Evolutionary conservation across 768 basidiomycete genomes (phyloP).

Genomic region (Hemileccinum impolitum): DNA sequence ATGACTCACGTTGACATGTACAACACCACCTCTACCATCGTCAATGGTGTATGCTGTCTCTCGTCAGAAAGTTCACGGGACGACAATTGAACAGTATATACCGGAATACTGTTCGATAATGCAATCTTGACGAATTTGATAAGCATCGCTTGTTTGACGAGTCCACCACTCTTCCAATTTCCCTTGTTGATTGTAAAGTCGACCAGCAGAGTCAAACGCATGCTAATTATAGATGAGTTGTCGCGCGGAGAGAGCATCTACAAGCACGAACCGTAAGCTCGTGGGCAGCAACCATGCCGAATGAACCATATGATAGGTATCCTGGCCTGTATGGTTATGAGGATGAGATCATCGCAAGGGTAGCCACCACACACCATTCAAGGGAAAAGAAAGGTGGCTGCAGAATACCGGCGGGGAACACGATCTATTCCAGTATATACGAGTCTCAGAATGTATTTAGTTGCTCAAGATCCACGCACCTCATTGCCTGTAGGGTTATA

Average conservation of each 20-base stretch:
- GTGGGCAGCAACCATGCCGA: conserved; percentile 90
- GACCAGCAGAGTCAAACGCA: conserved; percentile 86
- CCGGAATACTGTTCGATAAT: conserved; percentile 91
- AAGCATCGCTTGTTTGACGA: conserved; percentile 78
- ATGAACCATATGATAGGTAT: conserved; percentile 88
- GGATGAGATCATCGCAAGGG: neutral
- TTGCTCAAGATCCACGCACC: conserved; percentile 36
- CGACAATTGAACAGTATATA: conserved; percentile 34
- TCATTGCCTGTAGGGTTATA: conserved; percentile 86
- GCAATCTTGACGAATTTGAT: conserved; percentile 79
- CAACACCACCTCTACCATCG: conserved; percentile 78
- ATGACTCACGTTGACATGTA: conserved; percentile 76
- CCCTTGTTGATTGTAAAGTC: conserved; percentile 88
- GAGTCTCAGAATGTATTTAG: neutral
- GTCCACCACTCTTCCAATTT: conserved; percentile 93
- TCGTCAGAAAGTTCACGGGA: neutral
- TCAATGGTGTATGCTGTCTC: conserved; percentile 70
- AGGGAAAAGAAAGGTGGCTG: conserved; percentile 88
- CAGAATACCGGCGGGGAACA: conserved; percentile 95
- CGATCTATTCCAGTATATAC: conserved; percentile 51
- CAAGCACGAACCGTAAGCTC: conserved; percentile 69
- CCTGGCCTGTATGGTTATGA: conserved; percentile 59
- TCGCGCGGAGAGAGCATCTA: neutral
- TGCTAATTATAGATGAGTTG: conserved; percentile 45
- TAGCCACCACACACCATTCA: conserved; percentile 52